phyloP scores from a whole-genome alignment of 1,284 basidiomycete species.

The Rhodotorula glutinis region DNA sequence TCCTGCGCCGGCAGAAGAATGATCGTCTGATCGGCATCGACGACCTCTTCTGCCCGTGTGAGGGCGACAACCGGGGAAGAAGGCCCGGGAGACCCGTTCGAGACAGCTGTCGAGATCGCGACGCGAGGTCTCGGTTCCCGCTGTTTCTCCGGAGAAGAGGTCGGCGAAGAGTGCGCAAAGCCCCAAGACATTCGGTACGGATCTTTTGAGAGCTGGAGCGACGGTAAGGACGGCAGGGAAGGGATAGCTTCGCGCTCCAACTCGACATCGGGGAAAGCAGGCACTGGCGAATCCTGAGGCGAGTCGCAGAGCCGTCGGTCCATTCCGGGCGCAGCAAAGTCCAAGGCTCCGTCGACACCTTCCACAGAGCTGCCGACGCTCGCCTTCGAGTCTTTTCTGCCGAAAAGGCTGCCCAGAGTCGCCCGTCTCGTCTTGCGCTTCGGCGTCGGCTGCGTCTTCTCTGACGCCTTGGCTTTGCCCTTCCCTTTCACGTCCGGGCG shows the following conservation, averaged over 20 bases:
- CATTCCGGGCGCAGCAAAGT: not conserved
- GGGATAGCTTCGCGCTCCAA: not conserved
- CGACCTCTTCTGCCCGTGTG: not conserved
- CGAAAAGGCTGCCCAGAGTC: constrained; percentile 25
- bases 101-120: constrained; percentile 13
- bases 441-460: not conserved
- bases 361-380: not conserved
- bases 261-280: not conserved
- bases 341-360: not conserved
- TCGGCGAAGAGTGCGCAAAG: constrained; percentile 11
- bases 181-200: constrained; percentile 37
- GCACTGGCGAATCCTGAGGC: constrained; percentile 7
- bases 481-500: constrained; percentile 1
- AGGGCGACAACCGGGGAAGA: not conserved
- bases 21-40: not conserved
- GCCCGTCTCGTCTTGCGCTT: constrained; percentile 19
- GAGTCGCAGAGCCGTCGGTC: not conserved
- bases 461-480: constrained; percentile 1
- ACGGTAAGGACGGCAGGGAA: constrained; percentile 18
- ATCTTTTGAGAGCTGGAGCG: constrained; percentile 23
- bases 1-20: not conserved
- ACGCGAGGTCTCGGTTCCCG: not conserved
- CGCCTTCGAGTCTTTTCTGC: constrained; percentile 5
- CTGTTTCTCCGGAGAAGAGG: constrained; percentile 7
- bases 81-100: not conserved